Evolutionary conservation across 805 yeast genomes (phyloP), one percentile per base, ranked within the genome.

Genomic region (Kuraishia borneana): DNA sequence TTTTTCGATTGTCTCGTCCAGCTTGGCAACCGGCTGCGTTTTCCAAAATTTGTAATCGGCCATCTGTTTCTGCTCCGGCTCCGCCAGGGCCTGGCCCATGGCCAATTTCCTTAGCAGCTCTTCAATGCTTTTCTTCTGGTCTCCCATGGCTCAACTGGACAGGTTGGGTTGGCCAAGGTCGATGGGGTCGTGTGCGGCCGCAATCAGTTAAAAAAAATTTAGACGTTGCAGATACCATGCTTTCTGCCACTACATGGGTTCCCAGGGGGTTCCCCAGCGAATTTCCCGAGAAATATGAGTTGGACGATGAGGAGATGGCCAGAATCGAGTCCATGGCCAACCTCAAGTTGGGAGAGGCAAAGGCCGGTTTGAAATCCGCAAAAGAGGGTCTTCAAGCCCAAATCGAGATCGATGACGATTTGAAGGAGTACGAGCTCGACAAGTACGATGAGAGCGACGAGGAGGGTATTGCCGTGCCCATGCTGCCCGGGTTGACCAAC

Each of bases 31-130:
- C 0, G 98, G 98, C 59, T 92, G 98, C 2, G 98, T 92, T 50
- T 82, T 83, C 98, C 98, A 92, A 60, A 92, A 92, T 60, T 83
- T 84, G 63, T 88, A 84, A 50, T 88, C 94, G 34, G 82, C 76
- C 83, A 87, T 85, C 17, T 76, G 71, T 42, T 77, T 79, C 45
- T 70, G 62, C 53, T 78, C 79, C 21, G 68, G 62, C 30, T 65
- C 75, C n/a, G 65, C 63, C 32, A 76, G 59, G 41, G 66, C 65
- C 40, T 69, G 70, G 23, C 74, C 75, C 62, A 67, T 54, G 2
- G 75, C 63, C 26, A 74, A 54, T 44, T 61, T 63, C 47, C 63
- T 62, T 42, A 83, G 56, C 34, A 83, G 64, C 39, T 81, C 83
- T 44, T 76, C 77, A 36, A 77, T 65, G 19, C 65, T 48, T 8